Conservation (phyloP, 1,284 basidiomycete genomes). For the Phaffia rhodozyma region DNA sequence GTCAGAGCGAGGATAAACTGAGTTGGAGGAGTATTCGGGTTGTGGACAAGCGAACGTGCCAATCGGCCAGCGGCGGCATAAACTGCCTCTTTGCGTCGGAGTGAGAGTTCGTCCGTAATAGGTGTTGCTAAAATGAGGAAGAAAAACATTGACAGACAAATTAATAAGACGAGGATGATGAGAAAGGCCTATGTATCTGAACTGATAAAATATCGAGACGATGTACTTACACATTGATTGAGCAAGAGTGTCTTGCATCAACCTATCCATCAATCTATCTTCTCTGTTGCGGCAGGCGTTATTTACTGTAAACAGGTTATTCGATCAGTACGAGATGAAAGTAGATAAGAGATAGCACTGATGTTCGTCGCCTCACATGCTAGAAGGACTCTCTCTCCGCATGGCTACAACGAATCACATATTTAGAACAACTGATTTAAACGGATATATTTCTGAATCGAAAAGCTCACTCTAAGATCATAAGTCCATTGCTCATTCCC, state of each 20-base stretch:
- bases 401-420: neutral
- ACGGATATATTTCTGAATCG: neutral
- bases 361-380: neutral
- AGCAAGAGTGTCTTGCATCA: conserved; percentile 50
- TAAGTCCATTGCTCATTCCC: conserved; percentile 52
- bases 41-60: conserved; percentile 44
- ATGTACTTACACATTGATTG: conserved; percentile 43
- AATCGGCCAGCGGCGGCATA: conserved; percentile 82
- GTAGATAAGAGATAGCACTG: neutral
- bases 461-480: conserved; percentile 57
- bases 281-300: conserved; percentile 51
- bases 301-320: conserved; percentile 36
- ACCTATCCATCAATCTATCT: conserved; percentile 47
- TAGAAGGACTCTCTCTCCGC: neutral
- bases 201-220: neutral
- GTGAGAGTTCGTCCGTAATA: conserved; percentile 46
- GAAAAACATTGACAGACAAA: neutral
- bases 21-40: conserved; percentile 17
- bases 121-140: conserved; percentile 23
- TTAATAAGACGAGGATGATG: neutral
- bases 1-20: conserved; percentile 17
- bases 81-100: conserved; percentile 71
- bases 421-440: neutral
- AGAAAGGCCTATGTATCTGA: neutral
- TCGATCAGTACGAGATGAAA: no score